Percentiles rank a stretch among this genome's conserved stretches.
Evolutionary conservation across 2,329 filamentous ascomycete genomes (phyloP).

Genomic region (Cercospora citrullina): DNA sequence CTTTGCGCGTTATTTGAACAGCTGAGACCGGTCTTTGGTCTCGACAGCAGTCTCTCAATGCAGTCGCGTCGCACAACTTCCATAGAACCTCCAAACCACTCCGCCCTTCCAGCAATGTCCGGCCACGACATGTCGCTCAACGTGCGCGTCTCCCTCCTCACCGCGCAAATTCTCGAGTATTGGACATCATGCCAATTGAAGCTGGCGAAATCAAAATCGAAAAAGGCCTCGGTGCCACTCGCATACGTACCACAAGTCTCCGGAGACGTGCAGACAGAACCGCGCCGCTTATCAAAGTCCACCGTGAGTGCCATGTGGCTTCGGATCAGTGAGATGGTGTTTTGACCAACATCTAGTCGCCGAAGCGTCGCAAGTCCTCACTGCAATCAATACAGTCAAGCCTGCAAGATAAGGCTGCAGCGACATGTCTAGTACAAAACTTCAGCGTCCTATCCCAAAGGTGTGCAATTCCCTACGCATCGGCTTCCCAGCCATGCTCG

Average conservation of each 20-base stretch:
- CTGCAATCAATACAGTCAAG: conserved; percentile 13
- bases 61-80: not conserved
- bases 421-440: conserved; percentile 22
- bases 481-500: not conserved
- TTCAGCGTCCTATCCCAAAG: conserved; percentile 25
- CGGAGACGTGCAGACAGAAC: conserved; percentile 4
- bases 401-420: conserved; percentile 20
- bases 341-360: not conserved
- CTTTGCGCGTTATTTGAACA: conserved; percentile 10
- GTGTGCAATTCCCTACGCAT: conserved; percentile 4
- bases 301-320: not conserved
- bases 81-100: not conserved
- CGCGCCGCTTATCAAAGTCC: conserved; percentile 1
- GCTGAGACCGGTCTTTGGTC: conserved; percentile 7
- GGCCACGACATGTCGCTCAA: conserved; percentile 23
- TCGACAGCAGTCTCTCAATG: not conserved
- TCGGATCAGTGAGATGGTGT: not conserved
- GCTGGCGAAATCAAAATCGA: conserved; percentile 11
- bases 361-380: conserved; percentile 10
- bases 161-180: conserved; percentile 18
- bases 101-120: conserved; percentile 8
- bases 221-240: conserved; percentile 15
- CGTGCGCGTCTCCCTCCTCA: conserved; percentile 20
- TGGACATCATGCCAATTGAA: conserved; percentile 17
- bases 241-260: conserved; percentile 13